phyloP scores from a whole-genome alignment of 495 filamentous ascomycete species.

The Aspergillus indologenus region DNA sequence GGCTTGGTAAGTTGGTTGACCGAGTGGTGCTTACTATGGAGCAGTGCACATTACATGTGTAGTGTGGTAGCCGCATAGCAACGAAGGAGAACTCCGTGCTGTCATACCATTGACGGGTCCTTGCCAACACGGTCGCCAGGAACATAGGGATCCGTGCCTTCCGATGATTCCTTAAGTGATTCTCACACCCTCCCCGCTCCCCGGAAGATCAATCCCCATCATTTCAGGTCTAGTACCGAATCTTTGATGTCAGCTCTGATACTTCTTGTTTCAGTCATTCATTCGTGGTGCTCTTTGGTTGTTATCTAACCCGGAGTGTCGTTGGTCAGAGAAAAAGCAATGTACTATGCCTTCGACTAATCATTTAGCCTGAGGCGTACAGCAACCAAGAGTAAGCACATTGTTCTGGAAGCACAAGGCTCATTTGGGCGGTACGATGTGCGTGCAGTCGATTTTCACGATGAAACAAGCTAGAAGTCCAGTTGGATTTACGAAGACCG shows the following conservation, averaged over 20 bases:
- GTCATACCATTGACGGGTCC: not conserved
- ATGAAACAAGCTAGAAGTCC: slow-evolving; percentile 9
- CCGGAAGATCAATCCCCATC: not conserved
- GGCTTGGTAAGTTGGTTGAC: not conserved
- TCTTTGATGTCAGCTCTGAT: not conserved
- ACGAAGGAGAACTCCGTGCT: not conserved
- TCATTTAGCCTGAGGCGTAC: not conserved
- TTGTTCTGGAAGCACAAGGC: slow-evolving; percentile 7
- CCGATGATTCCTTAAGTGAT: not conserved
- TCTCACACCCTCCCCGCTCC: not conserved
- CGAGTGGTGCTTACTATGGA: not conserved
- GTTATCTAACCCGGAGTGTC: not conserved
- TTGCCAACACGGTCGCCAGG: not conserved
- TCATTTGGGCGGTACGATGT: not conserved
- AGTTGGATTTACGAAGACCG: not conserved
- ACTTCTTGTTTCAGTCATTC: not conserved
- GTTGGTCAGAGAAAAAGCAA: not conserved
- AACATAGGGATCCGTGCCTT: not conserved
- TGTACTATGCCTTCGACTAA: not conserved
- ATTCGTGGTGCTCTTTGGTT: not conserved
- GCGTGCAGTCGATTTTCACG: slow-evolving; percentile 3
- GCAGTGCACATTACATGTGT: no score
- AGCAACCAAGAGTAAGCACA: not conserved
- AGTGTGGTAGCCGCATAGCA: not conserved
- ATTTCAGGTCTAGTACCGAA: not conserved